Conservation (phyloP, 306 rosid species). For the Sesbania bispinosa region DNA sequence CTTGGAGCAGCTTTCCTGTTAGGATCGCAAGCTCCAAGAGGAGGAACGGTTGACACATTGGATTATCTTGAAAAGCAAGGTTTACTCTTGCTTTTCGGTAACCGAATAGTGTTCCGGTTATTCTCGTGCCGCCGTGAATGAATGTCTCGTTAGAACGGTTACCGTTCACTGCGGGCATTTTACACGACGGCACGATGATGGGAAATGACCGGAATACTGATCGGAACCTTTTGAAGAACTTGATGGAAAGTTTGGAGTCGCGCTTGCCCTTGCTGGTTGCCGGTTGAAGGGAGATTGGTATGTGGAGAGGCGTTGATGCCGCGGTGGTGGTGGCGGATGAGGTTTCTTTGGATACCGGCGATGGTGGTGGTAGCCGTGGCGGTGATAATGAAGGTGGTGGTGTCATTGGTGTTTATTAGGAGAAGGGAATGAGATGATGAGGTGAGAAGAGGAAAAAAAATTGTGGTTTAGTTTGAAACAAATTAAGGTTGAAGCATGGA, state of each 20-base stretch:
- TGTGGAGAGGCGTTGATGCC: background rate
- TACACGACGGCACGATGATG: constrained; percentile 64
- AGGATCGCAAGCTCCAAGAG: constrained; percentile 67
- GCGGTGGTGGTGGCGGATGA: background rate
- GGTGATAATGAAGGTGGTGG: background rate
- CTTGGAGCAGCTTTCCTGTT: constrained; percentile 63
- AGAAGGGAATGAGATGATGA: background rate
- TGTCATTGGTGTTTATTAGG: constrained; percentile 6
- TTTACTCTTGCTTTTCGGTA: constrained; percentile 54
- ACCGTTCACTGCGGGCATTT: constrained; percentile 31
- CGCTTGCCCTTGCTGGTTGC: constrained; percentile 40
- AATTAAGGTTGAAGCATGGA: background rate
- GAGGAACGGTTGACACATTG: constrained; percentile 54
- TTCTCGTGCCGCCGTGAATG: constrained; percentile 53
- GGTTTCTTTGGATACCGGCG: background rate
- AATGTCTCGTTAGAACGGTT: constrained; percentile 28
- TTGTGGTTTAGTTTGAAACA: background rate
- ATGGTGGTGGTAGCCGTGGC: background rate
- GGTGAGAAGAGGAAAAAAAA: background rate
- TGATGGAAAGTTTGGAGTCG: constrained; percentile 29
- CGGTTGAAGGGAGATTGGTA: constrained; percentile 56
- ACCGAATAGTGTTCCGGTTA: constrained; percentile 82
- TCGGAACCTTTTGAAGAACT: constrained; percentile 40
- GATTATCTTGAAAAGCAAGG: constrained; percentile 69
- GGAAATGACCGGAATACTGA: constrained; percentile 66